Conservation (phyloP, 208 protist genomes). For the Leishmania major region DNA sequence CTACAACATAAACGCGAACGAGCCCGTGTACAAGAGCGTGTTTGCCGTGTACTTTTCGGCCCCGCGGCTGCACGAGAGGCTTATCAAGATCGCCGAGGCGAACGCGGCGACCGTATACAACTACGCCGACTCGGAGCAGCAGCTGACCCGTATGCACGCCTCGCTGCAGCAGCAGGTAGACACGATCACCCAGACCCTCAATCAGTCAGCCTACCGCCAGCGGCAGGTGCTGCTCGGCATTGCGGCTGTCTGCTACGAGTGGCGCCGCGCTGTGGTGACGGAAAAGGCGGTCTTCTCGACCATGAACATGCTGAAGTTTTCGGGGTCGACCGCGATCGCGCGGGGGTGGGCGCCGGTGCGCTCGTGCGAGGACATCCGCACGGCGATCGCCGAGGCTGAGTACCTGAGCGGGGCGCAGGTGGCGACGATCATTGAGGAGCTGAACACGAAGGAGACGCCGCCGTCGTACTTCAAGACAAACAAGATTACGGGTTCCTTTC, state of each 20-base stretch:
- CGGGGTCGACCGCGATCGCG: conserved; percentile 90
- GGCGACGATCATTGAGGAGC: conserved; percentile 91
- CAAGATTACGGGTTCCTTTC: conserved; percentile 97
- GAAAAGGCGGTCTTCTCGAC: conserved; percentile 97
- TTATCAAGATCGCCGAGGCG: conserved; percentile 96
- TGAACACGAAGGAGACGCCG: conserved; percentile 89
- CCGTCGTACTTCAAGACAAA: conserved; percentile 98
- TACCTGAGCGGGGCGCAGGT: conserved; percentile 86
- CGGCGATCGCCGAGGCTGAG: conserved; percentile 77
- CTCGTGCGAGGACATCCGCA: conserved; percentile 75
- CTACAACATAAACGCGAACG: conserved; percentile 81
- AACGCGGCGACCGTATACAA: conserved; percentile 95
- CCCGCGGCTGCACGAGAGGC: conserved; percentile 82
- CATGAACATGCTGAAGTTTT: conserved; percentile 97
- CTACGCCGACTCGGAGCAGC: conserved; percentile 90
- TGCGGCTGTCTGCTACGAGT: conserved; percentile 73
- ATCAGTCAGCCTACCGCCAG: conserved; percentile 70
- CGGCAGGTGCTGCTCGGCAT: conserved; percentile 81
- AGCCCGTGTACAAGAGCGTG: conserved; percentile 92
- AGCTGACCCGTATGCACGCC: conserved; percentile 72
- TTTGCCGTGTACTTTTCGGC: conserved; percentile 98
- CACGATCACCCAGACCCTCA: conserved; percentile 72
- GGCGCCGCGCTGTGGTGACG: conserved; percentile 90
- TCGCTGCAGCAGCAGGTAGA: conserved; percentile 75
- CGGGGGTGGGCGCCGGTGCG: conserved; percentile 93